These are phyloP conservation scores for Saccharum hybrid DNA, from an alignment of 202 grass and related monocot species.

Conservation along the genomic window DNA sequence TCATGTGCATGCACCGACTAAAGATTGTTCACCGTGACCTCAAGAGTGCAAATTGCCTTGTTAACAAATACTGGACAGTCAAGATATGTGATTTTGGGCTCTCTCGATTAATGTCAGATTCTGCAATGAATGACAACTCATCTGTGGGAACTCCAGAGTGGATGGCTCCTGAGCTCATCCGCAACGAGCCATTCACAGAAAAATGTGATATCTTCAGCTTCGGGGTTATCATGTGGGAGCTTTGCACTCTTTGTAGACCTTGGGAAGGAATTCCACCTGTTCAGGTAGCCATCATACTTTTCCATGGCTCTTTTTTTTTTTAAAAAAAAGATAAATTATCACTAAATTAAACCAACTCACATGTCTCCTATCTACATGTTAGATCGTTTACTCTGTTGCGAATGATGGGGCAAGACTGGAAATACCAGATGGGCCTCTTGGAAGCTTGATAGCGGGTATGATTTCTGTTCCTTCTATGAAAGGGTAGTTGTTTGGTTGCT, in stretches of 20 bases:
- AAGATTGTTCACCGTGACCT: conserved; percentile 95
- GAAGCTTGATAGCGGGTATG: conserved; percentile 87
- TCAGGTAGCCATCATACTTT: conserved; percentile 62
- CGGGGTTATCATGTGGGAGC: conserved; percentile 99
- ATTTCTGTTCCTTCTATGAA: conserved; percentile 23
- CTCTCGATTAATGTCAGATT: conserved; percentile 66
- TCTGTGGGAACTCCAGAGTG: conserved; percentile 93
- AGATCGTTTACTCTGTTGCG: conserved; percentile 95
- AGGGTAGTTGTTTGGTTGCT: conserved; percentile 20
- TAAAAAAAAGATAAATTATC: background rate
- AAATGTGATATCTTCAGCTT: conserved; percentile 98
- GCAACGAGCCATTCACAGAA: conserved; percentile 87
- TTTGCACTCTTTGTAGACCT: conserved; percentile 89
- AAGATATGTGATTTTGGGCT: conserved; percentile 99
- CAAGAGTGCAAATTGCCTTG: conserved; percentile 97
- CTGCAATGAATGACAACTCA: conserved; percentile 77
- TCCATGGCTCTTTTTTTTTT: conserved; percentile 1
- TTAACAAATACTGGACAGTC: conserved; percentile 90
- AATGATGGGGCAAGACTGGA: conserved; percentile 86
- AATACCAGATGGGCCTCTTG: conserved; percentile 94
- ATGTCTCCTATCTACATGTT: conserved; percentile 38
- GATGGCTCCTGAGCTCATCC: conserved; percentile 99
- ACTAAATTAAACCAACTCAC: conserved; percentile 16
- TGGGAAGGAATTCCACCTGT: conserved; percentile 88
- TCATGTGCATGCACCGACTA: conserved; percentile 96